These are phyloP conservation scores for Leccinum longicurvipes DNA, from an alignment of 768 basidiomycete species.

Conservation along the genomic window DNA sequence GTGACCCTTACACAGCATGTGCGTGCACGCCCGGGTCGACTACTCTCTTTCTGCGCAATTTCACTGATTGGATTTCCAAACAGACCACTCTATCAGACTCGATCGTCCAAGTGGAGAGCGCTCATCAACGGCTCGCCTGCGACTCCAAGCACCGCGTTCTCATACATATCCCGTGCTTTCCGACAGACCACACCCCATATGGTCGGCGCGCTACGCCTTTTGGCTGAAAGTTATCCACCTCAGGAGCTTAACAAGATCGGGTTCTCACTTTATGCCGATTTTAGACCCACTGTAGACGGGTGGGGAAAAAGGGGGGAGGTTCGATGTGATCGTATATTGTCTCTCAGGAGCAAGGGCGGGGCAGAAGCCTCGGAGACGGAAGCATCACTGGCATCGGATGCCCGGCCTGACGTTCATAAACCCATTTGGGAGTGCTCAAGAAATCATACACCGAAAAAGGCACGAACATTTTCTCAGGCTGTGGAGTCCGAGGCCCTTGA, in stretches of 20 bases:
- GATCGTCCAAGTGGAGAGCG: conserved; percentile 74
- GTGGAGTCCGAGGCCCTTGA: conserved; percentile 53
- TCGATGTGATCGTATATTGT: conserved; percentile 65
- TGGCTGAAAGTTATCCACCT: conserved; percentile 57
- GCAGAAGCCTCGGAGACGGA: conserved; percentile 14
- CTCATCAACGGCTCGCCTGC: conserved; percentile 69
- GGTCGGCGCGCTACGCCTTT: conserved; percentile 70
- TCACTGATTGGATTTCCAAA: conserved; percentile 5
- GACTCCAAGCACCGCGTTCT: conserved; percentile 70
- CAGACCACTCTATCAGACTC: conserved; percentile 79
- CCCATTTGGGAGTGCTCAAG: conserved; percentile 5
- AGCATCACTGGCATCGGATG: background rate
- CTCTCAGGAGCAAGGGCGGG: conserved; percentile 40
- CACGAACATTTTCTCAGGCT: conserved; percentile 36
- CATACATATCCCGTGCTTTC: conserved; percentile 78
- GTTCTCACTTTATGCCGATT: conserved; percentile 80
- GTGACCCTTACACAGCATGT: conserved; percentile 36
- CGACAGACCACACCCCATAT: conserved; percentile 76
- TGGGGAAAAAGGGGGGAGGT: conserved; percentile 87
- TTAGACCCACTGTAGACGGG: conserved; percentile 74
- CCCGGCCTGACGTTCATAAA: conserved; percentile 2
- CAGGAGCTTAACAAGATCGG: conserved; percentile 63
- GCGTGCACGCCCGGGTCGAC: conserved; percentile 11
- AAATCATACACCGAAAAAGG: conserved; percentile 40
- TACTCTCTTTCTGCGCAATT: background rate